Percentiles rank a stretch among this genome's conserved stretches.
Evolutionary conservation across 2,329 filamentous ascomycete species (phyloP).

Genomic region (Hymenotorrendiella dingleyae): DNA sequence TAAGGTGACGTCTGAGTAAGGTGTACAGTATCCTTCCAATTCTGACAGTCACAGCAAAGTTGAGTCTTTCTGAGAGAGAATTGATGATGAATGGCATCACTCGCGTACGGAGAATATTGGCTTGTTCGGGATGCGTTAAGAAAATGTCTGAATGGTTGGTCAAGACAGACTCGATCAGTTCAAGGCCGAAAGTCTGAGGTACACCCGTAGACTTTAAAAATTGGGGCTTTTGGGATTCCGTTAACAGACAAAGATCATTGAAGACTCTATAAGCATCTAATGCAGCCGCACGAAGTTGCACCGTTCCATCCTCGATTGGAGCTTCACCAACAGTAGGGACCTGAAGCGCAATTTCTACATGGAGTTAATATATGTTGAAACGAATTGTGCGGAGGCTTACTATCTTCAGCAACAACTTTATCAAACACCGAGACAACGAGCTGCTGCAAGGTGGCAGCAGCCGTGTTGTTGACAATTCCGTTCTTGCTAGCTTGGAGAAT

Average conservation of each 20-base stretch:
- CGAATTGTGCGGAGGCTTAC: constrained; percentile 38
- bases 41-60: constrained; percentile 77
- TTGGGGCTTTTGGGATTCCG: constrained; percentile 75
- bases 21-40: constrained; percentile 79
- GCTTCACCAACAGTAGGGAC: constrained; percentile 60
- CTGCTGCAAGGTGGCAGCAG: constrained; percentile 92
- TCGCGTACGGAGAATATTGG: constrained; percentile 67
- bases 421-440: constrained; percentile 90
- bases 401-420: constrained; percentile 78
- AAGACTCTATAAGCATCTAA: constrained; percentile 84
- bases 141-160: constrained; percentile 82
- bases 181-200: constrained; percentile 77
- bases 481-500: constrained; percentile 88
- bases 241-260: constrained; percentile 81
- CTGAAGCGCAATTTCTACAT: constrained; percentile 36
- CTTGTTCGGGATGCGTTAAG: constrained; percentile 70
- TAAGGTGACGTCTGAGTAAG: constrained; percentile 71
- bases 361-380: not conserved
- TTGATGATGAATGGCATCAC: constrained; percentile 81
- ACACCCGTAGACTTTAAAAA: constrained; percentile 76
- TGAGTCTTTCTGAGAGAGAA: constrained; percentile 68
- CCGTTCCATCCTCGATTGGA: constrained; percentile 55
- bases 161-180: constrained; percentile 86
- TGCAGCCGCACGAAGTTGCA: constrained; percentile 68
- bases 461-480: constrained; percentile 89